Evolutionary conservation across 148 eudicot genomes (phyloP).

Genomic region (Talinum fruticosum): DNA sequence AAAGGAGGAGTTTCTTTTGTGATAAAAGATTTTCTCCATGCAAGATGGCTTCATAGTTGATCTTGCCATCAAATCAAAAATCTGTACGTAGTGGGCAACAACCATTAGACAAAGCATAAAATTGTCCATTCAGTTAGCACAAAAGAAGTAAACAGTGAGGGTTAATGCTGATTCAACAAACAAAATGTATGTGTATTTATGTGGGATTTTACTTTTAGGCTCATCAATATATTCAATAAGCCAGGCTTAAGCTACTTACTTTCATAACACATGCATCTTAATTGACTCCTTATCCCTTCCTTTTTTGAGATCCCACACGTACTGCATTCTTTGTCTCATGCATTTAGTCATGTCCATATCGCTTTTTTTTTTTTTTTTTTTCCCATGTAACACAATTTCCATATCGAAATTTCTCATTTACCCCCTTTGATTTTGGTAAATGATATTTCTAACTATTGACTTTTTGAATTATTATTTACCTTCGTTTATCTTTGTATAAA

Average conservation of each 20-base stretch:
- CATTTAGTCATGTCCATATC: neutral
- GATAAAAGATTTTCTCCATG: neutral
- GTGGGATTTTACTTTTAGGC: constrained; percentile 12
- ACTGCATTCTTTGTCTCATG: neutral
- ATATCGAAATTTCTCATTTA: too few relatives aligned
- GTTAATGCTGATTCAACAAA: constrained; percentile 2
- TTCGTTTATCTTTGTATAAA: too few relatives aligned
- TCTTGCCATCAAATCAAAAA: constrained; percentile 18
- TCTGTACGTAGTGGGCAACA: constrained; percentile 18
- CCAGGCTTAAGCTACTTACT: neutral
- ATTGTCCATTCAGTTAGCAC: neutral
- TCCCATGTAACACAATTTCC: neutral
- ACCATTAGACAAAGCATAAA: constrained; percentile 20
- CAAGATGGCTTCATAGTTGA: neutral
- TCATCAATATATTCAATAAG: neutral
- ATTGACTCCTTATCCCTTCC: constrained; percentile 1
- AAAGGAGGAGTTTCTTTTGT: neutral
- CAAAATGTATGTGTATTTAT: neutral
- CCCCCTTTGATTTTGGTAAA: too few relatives aligned
- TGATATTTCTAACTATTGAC: too few relatives aligned
- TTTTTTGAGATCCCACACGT: neutral
- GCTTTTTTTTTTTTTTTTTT: neutral
- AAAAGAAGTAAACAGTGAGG: neutral
- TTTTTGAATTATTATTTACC: too few relatives aligned
- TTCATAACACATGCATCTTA: neutral